These are phyloP conservation scores for Epithele typhae DNA, from an alignment of 768 basidiomycete genomes.

Conservation along the genomic window DNA sequence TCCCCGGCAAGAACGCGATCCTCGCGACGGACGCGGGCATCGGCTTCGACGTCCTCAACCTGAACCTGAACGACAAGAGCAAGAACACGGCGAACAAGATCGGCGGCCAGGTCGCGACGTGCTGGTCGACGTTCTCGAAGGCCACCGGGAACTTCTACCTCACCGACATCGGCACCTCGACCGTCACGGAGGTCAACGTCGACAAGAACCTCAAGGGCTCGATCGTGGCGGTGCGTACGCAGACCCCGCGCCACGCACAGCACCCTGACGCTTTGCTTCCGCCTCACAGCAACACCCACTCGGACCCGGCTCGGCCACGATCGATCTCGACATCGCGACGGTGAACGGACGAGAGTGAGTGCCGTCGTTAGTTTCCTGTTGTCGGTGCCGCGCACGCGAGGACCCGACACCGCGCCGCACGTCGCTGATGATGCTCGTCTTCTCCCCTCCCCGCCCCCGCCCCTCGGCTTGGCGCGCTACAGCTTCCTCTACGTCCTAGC, in stretches of 20 bases:
- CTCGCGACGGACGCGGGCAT: constrained; percentile 26
- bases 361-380: too few relatives aligned
- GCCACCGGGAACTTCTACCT: constrained; percentile 29
- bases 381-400: too few relatives aligned
- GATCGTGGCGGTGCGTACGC: constrained; percentile 37
- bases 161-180: constrained; percentile 26
- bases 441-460: not conserved
- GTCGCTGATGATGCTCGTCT: too few relatives aligned
- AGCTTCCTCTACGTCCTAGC: constrained; percentile 41
- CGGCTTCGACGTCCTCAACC: constrained; percentile 28
- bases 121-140: constrained; percentile 26
- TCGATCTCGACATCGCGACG: constrained; percentile 28
- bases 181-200: constrained; percentile 43
- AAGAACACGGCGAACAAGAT: constrained; percentile 18
- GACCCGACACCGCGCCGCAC: too few relatives aligned
- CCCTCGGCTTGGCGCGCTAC: not conserved
- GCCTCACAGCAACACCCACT: constrained; percentile 22
- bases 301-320: constrained; percentile 17
- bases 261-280: not conserved
- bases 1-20: constrained; percentile 27
- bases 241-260: too few relatives aligned
- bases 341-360: constrained; percentile 28
- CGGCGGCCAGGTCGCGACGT: constrained; percentile 25
- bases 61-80: constrained; percentile 13
- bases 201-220: constrained; percentile 39